Percentiles rank a stretch among this genome's conserved stretches.
phyloP scores from a whole-genome alignment of 2,329 filamentous ascomycete species.

The Mycosphaerella sp. region DNA sequence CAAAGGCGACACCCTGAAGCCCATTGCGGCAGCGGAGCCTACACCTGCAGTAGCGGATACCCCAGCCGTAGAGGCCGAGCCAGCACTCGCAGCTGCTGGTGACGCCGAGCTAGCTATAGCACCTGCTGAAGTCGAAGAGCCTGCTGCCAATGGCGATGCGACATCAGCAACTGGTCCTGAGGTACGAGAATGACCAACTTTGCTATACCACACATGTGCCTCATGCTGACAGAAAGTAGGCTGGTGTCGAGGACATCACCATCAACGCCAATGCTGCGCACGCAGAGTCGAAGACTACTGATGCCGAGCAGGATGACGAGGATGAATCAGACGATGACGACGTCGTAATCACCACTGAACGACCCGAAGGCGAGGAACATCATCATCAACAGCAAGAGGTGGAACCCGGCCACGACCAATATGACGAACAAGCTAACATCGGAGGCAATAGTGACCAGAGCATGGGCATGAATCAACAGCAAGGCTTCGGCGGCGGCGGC shows the following conservation, averaged over 20 bases:
- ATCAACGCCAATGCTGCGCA: slow-evolving; percentile 8
- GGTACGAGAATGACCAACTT: slow-evolving; percentile 7
- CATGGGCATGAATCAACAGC: slow-evolving; percentile 21
- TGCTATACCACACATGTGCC: background rate
- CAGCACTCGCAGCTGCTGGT: slow-evolving; percentile 6
- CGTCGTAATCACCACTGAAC: slow-evolving; percentile 30
- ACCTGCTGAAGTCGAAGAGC: slow-evolving; percentile 6
- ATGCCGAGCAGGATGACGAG: slow-evolving; percentile 21
- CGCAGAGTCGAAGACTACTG: slow-evolving; percentile 2
- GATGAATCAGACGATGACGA: slow-evolving; percentile 26
- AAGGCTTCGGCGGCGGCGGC: slow-evolving; percentile 20
- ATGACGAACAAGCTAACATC: slow-evolving; percentile 12
- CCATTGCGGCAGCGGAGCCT: slow-evolving; percentile 19
- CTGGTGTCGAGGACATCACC: background rate
- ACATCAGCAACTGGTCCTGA: slow-evolving; percentile 8
- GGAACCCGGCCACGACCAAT: slow-evolving; percentile 15
- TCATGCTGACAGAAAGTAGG: background rate
- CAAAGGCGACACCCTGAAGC: slow-evolving; percentile 14
- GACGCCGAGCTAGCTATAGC: slow-evolving; percentile 11
- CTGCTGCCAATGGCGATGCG: slow-evolving; percentile 1
- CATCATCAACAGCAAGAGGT: slow-evolving; percentile 13
- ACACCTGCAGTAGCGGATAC: slow-evolving; percentile 9
- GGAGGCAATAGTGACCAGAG: slow-evolving; percentile 14
- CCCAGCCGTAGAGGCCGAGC: slow-evolving; percentile 1
- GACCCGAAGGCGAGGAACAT: slow-evolving; percentile 20